Evolutionary conservation across 352 stramenopile genomes (phyloP).

Genomic region (Elongisporangium undulatum): DNA sequence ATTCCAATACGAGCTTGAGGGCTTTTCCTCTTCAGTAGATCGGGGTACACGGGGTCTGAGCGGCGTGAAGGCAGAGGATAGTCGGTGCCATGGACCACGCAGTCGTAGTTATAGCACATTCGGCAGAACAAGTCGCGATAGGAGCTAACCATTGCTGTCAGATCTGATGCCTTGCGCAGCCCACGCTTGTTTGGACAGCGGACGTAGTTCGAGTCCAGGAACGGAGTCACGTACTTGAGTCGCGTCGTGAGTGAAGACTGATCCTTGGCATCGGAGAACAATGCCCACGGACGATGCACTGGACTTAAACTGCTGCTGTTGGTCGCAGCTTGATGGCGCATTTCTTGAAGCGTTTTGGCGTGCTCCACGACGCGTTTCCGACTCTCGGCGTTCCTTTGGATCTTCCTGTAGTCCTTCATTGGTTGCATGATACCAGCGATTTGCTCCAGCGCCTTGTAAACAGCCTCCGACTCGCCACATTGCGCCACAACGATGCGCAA

Average conservation of each 20-base stretch:
- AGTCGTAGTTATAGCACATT: conserved; percentile 90
- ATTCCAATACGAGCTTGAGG: conserved; percentile 8
- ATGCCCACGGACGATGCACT: neutral
- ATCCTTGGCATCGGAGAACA: neutral
- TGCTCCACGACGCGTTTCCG: neutral
- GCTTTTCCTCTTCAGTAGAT: neutral
- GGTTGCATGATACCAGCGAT: neutral
- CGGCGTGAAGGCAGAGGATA: conserved; percentile 42
- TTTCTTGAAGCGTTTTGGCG: neutral
- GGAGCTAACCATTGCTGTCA: conserved; percentile 62
- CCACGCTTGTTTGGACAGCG: conserved; percentile 22
- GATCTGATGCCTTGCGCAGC: conserved; percentile 31
- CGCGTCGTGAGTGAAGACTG: conserved; percentile 12
- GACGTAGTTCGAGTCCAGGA: conserved; percentile 56
- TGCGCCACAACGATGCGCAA: conserved; percentile 41
- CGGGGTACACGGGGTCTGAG: conserved; percentile 51
- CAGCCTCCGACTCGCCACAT: conserved; percentile 39
- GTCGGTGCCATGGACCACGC: conserved; percentile 81
- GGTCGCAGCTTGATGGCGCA: neutral
- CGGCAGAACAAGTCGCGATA: conserved; percentile 88
- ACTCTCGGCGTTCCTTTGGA: neutral
- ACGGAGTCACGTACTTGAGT: conserved; percentile 35
- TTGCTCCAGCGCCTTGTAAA: conserved; percentile 36
- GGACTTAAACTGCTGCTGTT: neutral
- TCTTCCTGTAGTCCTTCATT: neutral